Base-by-base conservation (phyloP, 2,329 filamentous ascomycete species). In the Helotiales sp. region DNA sequence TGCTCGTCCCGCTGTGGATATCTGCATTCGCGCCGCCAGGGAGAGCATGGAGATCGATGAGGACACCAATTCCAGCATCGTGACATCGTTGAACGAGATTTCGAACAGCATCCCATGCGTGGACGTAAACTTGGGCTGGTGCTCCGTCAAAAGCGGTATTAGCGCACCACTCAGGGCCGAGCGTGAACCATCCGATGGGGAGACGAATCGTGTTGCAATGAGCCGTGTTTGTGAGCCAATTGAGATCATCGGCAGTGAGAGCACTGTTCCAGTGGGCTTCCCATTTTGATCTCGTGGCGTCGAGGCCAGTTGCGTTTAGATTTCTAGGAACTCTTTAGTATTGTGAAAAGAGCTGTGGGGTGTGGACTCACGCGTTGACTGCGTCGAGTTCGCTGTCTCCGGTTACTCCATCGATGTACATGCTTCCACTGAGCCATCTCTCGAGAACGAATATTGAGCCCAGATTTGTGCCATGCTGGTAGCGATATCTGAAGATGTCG, bases 391-490 rank as follows among this genome's bases (percentile, higher is more conserved):
- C 46, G 19, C 27, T 31, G 12, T 48, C 46, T 13, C 27, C 46
- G 5, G 4, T 12, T 17, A 31, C 31, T 1, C 27, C 46, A 33
- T 48, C 46, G 25, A 48, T 27, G 17, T 48, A 48, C 46, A 48
- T 48, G 27, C 25, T 48, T 10, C 46, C 46, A 31, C 17, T 31
- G 15, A 48, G 46, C 46, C 46, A 48, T 48, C 46, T 17, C 15
- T 48, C 46, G 31, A 48, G 46, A 7, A 48, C 46, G 8, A 48
- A 48, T 29, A 48, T 48, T 8, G 46, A 30, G 9, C 46, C 46
- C 7, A 48, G 46, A 48, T 48, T 48, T 5, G 46, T 48, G 44
- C 44, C 44, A 47, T 47, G 44, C 24, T 30, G 46, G 24, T 47
- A 47, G 6, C 46, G 46, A 22, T 48, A 48, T 5, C 46, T 29